These are phyloP conservation scores for Camelina hispida DNA, from an alignment of 345 rosid species.

Conservation along the genomic window DNA sequence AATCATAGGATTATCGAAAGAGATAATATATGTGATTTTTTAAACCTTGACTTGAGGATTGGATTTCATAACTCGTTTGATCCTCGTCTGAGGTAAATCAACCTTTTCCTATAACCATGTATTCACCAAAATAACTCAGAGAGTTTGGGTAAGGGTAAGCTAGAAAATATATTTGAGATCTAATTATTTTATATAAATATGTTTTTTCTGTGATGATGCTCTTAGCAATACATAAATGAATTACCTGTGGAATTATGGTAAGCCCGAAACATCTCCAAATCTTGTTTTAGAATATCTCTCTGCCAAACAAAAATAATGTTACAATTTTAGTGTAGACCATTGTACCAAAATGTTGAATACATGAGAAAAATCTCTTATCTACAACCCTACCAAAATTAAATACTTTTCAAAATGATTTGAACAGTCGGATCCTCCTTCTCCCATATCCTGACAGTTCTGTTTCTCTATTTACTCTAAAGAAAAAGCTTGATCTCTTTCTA, in stretches of 20 bases:
- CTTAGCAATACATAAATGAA: not conserved
- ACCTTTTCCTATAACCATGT: not conserved
- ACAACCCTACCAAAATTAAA: no score
- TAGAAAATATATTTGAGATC: no score
- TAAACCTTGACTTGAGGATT: constrained; percentile 22
- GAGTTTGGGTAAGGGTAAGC: not conserved
- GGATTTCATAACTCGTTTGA: constrained; percentile 17
- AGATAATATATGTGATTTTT: not conserved
- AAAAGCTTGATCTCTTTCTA: no score
- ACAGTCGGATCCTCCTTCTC: no score
- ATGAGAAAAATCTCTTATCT: not conserved
- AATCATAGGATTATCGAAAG: not conserved
- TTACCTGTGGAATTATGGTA: not conserved
- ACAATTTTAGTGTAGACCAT: not conserved
- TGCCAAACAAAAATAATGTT: not conserved
- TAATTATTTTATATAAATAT: no score
- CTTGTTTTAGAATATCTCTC: not conserved
- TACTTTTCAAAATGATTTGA: no score
- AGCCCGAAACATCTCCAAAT: not conserved
- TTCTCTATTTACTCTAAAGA: no score
- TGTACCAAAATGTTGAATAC: not conserved
- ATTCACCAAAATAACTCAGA: constrained; percentile 2
- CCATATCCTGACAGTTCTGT: no score
- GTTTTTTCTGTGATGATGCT: no score
- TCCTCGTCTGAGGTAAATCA: not conserved